These are phyloP conservation scores for Draba incana DNA, from an alignment of 345 rosid species.

Conservation along the genomic window DNA sequence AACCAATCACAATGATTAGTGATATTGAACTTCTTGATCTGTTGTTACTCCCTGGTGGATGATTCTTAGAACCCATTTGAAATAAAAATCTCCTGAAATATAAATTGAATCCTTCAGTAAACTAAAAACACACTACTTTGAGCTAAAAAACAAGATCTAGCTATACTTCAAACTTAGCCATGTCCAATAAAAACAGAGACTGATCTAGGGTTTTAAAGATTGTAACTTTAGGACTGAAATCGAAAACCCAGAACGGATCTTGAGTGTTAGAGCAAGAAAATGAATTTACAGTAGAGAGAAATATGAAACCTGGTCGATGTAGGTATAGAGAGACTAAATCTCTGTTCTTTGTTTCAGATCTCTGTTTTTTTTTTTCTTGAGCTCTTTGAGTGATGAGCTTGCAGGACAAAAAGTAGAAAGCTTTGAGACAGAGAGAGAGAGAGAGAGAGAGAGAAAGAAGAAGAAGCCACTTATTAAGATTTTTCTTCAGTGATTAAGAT, in stretches of 20 bases:
- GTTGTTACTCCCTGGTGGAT: slow-evolving; percentile 48
- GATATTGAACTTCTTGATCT: slow-evolving; percentile 66
- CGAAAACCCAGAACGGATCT: slow-evolving; percentile 13
- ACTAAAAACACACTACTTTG: neutral
- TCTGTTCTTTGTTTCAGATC: slow-evolving; percentile 20
- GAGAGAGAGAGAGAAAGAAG: no score
- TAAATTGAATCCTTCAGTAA: slow-evolving; percentile 1
- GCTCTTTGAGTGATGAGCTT: slow-evolving; percentile 30
- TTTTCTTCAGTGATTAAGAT: slow-evolving; percentile 20
- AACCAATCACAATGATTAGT: slow-evolving; percentile 67
- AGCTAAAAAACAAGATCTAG: slow-evolving; percentile 6
- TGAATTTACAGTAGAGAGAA: neutral
- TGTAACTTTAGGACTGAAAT: slow-evolving; percentile 20
- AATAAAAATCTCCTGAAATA: slow-evolving; percentile 31
- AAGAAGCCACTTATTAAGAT: slow-evolving; percentile 30
- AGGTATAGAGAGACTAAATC: slow-evolving; percentile 6
- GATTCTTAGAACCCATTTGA: slow-evolving; percentile 66
- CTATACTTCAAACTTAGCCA: neutral
- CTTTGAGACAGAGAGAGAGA: slow-evolving; percentile 21
- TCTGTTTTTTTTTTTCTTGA: neutral
- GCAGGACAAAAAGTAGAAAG: slow-evolving; percentile 22
- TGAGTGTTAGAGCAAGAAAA: slow-evolving; percentile 6
- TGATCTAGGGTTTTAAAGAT: slow-evolving; percentile 33
- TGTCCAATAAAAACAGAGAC: neutral
- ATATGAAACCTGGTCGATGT: slow-evolving; percentile 21